phyloP scores from a whole-genome alignment of 192 early-diverging fungal genomes.

The Gonapodya sp. region DNA sequence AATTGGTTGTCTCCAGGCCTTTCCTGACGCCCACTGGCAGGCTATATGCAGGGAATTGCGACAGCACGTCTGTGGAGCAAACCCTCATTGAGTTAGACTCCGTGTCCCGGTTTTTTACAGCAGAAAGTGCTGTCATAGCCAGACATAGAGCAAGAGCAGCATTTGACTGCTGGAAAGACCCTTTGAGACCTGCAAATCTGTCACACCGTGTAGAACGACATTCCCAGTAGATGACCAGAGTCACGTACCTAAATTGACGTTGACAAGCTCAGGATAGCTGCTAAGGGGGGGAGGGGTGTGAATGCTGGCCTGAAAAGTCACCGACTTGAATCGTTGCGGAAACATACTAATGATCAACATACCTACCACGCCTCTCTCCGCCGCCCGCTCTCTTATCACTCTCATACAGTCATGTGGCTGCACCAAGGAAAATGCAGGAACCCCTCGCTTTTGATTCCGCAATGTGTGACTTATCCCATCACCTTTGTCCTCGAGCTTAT shows the following conservation, averaged over 20 bases:
- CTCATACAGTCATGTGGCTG: constrained; percentile 59
- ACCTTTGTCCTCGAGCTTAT: constrained; percentile 18
- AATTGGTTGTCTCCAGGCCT: constrained; percentile 56
- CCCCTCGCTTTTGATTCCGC: constrained; percentile 28
- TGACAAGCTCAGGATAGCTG: background rate
- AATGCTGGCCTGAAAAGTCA: too few species aligned
- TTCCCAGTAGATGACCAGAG: background rate
- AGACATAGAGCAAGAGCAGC: background rate
- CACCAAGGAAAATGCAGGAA: constrained; percentile 58
- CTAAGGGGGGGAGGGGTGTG: too few species aligned
- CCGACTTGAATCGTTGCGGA: too few species aligned
- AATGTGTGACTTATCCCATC: constrained; percentile 25
- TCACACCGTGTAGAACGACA: background rate
- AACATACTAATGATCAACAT: too few species aligned
- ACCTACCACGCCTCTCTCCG: constrained; percentile 35
- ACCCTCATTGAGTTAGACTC: constrained; percentile 36
- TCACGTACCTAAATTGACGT: background rate
- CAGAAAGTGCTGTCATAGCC: background rate
- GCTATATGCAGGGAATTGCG: constrained; percentile 34
- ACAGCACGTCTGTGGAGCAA: constrained; percentile 53
- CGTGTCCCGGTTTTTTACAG: background rate
- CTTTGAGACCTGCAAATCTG: background rate
- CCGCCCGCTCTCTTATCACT: constrained; percentile 58
- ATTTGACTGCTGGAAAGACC: background rate
- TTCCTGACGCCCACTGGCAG: constrained; percentile 40